Percentiles rank a stretch among this genome's conserved stretches.
phyloP scores from a whole-genome alignment of 169 alveolate genomes.

The Eimeria maxima region DNA sequence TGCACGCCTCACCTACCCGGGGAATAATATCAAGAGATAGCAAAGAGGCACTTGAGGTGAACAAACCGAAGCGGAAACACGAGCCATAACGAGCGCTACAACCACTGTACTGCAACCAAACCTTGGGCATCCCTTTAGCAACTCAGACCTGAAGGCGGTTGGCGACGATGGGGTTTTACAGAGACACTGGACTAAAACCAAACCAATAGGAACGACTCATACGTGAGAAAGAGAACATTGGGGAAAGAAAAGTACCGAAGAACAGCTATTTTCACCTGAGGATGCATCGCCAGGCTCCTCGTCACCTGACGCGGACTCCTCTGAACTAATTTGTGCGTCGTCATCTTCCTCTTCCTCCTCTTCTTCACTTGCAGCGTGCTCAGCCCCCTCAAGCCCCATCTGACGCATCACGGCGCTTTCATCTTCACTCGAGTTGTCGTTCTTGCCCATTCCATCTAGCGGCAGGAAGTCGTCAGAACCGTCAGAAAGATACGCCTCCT shows the following conservation, averaged over 20 bases:
- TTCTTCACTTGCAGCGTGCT: conserved; percentile 79
- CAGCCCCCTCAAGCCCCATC: conserved; percentile 73
- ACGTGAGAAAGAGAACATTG: not conserved
- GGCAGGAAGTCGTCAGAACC: conserved; percentile 23
- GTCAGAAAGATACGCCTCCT: conserved; percentile 28
- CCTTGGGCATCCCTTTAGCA: too few species aligned
- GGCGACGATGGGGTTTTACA: not conserved
- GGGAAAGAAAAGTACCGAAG: not conserved
- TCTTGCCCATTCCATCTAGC: not conserved
- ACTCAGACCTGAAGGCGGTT: not conserved
- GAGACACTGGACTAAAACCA: not conserved
- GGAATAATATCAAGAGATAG: not conserved
- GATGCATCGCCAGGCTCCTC: conserved; percentile 2
- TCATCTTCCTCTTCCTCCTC: conserved; percentile 79
- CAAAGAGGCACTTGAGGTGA: not conserved
- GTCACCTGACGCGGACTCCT: not conserved
- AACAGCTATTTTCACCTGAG: not conserved
- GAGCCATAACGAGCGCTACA: too few species aligned
- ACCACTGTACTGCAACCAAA: not conserved
- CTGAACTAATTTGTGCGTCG: not conserved
- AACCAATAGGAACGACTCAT: too few species aligned
- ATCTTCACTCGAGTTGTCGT: conserved; percentile 29
- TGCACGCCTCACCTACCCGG: not conserved
- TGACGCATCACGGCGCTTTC: conserved; percentile 42
- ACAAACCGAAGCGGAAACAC: not conserved